A percentile compares a stretch with the other conserved stretches of the same genome.
Evolutionary conservation across 176 grass and related monocot species (phyloP).

Genomic region (Lolium rigidum): DNA sequence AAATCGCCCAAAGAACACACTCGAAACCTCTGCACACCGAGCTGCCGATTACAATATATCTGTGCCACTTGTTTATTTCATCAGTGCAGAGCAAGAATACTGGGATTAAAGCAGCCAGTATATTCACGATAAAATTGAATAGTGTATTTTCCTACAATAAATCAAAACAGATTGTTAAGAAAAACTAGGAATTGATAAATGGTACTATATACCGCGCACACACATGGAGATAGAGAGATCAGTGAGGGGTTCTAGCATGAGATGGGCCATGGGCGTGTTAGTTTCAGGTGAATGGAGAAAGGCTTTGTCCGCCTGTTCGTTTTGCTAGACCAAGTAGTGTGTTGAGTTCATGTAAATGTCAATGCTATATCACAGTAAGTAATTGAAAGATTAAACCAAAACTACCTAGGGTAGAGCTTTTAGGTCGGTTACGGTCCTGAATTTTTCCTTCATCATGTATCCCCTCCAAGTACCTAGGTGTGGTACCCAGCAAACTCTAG

Average conservation of each 20-base stretch:
- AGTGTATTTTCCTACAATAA: not conserved
- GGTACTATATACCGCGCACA: not conserved
- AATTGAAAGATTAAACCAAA: too few species aligned
- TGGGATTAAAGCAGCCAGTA: not conserved
- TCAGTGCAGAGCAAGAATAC: not conserved
- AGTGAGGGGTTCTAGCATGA: not conserved
- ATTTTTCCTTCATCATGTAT: too few species aligned
- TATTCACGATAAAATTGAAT: not conserved
- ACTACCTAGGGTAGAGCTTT: too few species aligned
- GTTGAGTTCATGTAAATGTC: not conserved
- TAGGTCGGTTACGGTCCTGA: too few species aligned
- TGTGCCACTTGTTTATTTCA: not conserved
- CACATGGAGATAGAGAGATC: not conserved
- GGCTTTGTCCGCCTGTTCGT: not conserved
- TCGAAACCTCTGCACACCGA: not conserved
- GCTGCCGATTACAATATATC: not conserved
- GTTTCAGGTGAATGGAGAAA: not conserved
- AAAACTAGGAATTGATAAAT: not conserved
- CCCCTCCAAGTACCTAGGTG: too few species aligned
- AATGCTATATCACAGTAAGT: not conserved
- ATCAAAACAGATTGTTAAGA: not conserved
- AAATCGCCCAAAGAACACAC: not conserved
- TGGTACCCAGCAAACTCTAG: too few species aligned
- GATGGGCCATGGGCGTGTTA: not conserved
- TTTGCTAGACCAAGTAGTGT: not conserved